Base-by-base conservation (phyloP, 2,329 filamentous ascomycete genomes). In the Zalaria obscura region DNA sequence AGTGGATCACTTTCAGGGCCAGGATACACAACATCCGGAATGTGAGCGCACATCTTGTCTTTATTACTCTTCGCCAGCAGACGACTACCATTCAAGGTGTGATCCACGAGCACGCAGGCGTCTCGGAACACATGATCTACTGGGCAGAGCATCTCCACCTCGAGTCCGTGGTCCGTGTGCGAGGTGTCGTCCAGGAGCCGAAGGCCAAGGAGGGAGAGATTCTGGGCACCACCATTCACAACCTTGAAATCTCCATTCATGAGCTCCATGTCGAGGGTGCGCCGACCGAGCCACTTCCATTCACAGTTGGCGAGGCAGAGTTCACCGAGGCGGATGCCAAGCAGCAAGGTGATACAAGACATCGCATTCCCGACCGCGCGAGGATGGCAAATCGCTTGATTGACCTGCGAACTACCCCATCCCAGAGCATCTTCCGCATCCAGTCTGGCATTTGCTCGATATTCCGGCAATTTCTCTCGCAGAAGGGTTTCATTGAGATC, bases 381-480 rank as follows among this genome's bases (percentile, higher is more conserved):
- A 82, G 88, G 45, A 69, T 87, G 50, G 69, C 73, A 42, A 87
- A 88, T 58, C 80, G 88, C 40, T 76, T 94, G 45, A 75, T 93
- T 36, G 88, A 89, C 61, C 68, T 94, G 40, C 76, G 88, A 38
- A 88, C 88, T n/a, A 81, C 84, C 0, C 75, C 84, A 1, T 86
- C 87, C 38, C 87, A 94, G 59, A 78, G 82, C 29, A 81, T 94
- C 48, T 93, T 94, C 70, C 81, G 85, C 45, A 77, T 94, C 38
- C 84, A 91, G 50, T 82, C 86, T 4, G 80, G 77, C 26, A 76
- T 94, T 43, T 80, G 82, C 51, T 81, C 81, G 52, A 70, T 83
- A 26, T 95, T 94, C 71, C 82, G 88, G 38, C 63, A 72, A 6
- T 77, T 80, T 2, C 72, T 95, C 1, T 82, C 89, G 50, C 69